phyloP scores from a whole-genome alignment of 1,284 basidiomycete genomes.

The Cerrena zonata region DNA sequence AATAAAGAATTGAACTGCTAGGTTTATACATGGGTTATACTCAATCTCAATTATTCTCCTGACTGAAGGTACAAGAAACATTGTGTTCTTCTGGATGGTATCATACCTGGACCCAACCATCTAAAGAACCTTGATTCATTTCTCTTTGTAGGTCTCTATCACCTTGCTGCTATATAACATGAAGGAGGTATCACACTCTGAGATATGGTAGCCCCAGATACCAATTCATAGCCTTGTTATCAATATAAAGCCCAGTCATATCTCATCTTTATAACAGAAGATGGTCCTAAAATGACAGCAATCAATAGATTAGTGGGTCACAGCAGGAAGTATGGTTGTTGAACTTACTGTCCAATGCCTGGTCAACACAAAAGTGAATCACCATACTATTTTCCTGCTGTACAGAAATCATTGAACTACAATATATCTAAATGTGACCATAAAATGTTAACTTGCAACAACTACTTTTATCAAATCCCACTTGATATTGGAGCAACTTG shows the following conservation, averaged over 20 bases:
- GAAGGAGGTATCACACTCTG: conserved; percentile 20
- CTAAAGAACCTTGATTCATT: conserved; percentile 24
- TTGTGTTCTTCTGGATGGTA: conserved; percentile 18
- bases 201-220: conserved; percentile 1
- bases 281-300: conserved; percentile 20
- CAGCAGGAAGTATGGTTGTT: conserved; percentile 29
- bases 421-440: not conserved
- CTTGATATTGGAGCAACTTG: not conserved
- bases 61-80: conserved; percentile 21
- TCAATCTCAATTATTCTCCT: conserved; percentile 19
- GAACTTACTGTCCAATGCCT: conserved; percentile 24
- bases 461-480: no score
- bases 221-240: no score
- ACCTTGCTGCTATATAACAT: conserved; percentile 17
- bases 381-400: conserved; percentile 27
- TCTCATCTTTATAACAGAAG: conserved; percentile 16
- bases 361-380: conserved; percentile 28
- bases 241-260: conserved; percentile 14
- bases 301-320: conserved; percentile 32
- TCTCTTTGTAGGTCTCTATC: conserved; percentile 20
- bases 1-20: no score
- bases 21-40: conserved; percentile 25
- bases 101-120: conserved; percentile 26
- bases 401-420: conserved; percentile 2
- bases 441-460: not conserved